These are phyloP conservation scores for Dunaliella salina DNA, from an alignment of 163 green algal genomes.

Conservation along the genomic window DNA sequence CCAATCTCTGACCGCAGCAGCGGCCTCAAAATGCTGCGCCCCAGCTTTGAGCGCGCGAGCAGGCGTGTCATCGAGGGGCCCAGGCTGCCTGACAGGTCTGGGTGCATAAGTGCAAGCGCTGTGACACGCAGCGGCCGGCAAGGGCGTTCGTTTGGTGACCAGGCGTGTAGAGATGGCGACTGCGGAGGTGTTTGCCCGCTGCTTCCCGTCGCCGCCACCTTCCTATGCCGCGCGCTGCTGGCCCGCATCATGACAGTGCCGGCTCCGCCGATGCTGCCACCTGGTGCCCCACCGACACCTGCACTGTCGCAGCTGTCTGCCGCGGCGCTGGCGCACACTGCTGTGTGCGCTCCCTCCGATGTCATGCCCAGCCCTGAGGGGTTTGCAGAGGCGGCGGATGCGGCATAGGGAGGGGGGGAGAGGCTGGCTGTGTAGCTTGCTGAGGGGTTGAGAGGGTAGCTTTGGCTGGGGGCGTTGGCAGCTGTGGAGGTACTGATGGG, in stretches of 20 bases:
- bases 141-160: neutral
- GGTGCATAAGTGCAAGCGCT: slow-evolving; percentile 63
- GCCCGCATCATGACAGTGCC: neutral
- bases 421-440: neutral
- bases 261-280: too few species aligned
- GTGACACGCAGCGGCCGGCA: slow-evolving; percentile 1
- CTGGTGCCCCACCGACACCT: neutral
- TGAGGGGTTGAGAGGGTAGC: too few species aligned
- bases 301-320: neutral
- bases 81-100: slow-evolving; percentile 44
- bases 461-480: too few species aligned
- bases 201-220: too few species aligned
- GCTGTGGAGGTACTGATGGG: neutral
- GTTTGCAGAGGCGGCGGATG: neutral
- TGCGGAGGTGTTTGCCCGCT: neutral
- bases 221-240: neutral
- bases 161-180: neutral
- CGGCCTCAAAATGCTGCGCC: slow-evolving; percentile 59
- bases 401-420: neutral
- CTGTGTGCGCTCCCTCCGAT: neutral
- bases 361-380: neutral
- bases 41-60: slow-evolving; percentile 56
- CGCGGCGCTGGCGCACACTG: neutral
- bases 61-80: slow-evolving; percentile 54
- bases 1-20: slow-evolving; percentile 72